These are phyloP conservation scores for Fusarium pilosicola DNA, from an alignment of 2,329 filamentous ascomycete species.

Conservation along the genomic window DNA sequence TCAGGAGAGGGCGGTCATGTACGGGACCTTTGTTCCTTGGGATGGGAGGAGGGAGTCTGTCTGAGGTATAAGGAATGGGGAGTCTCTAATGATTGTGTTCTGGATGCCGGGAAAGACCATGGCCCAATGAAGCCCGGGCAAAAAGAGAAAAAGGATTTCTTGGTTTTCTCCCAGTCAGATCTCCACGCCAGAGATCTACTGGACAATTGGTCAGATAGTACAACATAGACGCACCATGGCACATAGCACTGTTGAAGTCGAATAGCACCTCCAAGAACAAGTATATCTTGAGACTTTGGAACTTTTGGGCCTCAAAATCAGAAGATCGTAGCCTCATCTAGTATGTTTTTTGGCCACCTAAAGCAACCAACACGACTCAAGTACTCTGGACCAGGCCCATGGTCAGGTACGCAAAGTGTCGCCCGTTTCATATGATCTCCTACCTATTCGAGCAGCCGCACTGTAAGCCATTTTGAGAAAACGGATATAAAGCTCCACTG, in stretches of 20 bases:
- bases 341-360: not conserved
- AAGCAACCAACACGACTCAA: not conserved
- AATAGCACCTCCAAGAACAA: no score
- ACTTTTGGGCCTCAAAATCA: not conserved
- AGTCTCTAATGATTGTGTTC: not conserved
- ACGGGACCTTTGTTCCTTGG: constrained; percentile 38
- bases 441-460: not conserved
- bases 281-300: not conserved
- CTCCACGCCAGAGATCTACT: not conserved
- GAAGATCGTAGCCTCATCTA: not conserved
- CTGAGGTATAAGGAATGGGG: not conserved
- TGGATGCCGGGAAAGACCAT: not conserved
- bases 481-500: not conserved
- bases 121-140: not conserved
- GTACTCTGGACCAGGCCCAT: not conserved
- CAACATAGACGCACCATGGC: not conserved
- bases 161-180: no score
- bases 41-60: constrained; percentile 18
- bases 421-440: not conserved
- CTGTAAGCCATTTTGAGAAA: not conserved
- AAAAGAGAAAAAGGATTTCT: not conserved
- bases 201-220: not conserved
- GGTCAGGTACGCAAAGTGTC: not conserved
- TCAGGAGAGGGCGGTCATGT: constrained; percentile 13
- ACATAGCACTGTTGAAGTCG: not conserved